phyloP scores from a whole-genome alignment of 2,329 filamentous ascomycete genomes.

The Tolypocladium tundrense region DNA sequence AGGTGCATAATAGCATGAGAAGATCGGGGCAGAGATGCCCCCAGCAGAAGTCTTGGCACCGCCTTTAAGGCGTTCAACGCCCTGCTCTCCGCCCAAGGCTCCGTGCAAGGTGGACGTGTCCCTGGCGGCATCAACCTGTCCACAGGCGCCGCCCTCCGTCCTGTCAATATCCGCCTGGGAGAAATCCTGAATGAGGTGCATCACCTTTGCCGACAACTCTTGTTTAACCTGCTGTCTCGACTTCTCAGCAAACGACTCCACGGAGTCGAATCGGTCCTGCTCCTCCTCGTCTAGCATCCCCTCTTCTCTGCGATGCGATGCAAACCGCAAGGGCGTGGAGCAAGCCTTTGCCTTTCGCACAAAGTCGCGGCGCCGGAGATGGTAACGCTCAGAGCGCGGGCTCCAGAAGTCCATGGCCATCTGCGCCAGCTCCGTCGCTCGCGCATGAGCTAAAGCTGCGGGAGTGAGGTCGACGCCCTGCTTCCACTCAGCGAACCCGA shows the following conservation, averaged over 20 bases:
- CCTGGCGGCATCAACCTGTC: no score
- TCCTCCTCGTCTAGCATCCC: constrained; percentile 21
- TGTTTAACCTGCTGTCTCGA: not conserved
- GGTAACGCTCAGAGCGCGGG: constrained; percentile 23
- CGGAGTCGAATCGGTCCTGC: constrained; percentile 23
- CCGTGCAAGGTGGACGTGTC: no score
- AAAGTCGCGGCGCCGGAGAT: constrained; percentile 26
- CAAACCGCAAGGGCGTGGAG: constrained; percentile 28
- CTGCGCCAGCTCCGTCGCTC: constrained; percentile 26
- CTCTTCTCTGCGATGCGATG: constrained; percentile 20
- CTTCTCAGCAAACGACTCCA: constrained; percentile 7
- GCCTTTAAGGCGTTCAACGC: no score
- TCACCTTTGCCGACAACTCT: constrained; percentile 1
- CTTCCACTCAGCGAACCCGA: constrained; percentile 19
- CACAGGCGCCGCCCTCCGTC: not conserved
- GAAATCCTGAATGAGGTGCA: not conserved
- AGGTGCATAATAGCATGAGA: not conserved
- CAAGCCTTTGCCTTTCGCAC: constrained; percentile 26
- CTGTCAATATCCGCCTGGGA: not conserved
- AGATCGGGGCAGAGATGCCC: not conserved
- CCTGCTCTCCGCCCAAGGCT: no score
- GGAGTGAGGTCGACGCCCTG: constrained; percentile 19
- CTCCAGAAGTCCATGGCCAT: constrained; percentile 33
- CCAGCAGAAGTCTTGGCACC: not conserved
- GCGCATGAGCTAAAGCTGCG: constrained; percentile 18